Evolutionary conservation across 2,329 filamentous ascomycete genomes (phyloP).

Genomic region (Fusarium sp.): DNA sequence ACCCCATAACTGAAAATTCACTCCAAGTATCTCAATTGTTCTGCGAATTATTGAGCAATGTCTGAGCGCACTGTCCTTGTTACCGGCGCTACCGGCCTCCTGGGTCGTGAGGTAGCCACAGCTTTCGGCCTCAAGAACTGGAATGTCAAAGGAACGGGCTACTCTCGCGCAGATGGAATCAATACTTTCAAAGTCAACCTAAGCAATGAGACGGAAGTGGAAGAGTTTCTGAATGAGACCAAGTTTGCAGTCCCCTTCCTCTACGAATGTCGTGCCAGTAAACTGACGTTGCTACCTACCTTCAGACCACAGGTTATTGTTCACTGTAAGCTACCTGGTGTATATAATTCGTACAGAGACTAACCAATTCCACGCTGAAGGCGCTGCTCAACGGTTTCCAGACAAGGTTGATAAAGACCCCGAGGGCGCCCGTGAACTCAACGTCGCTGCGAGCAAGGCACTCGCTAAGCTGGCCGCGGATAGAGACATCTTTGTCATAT

Average conservation of each 20-base stretch:
- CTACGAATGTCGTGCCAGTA: neutral
- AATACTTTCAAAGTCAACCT: conserved; percentile 72
- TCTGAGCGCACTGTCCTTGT: conserved; percentile 69
- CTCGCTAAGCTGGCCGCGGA: conserved; percentile 75
- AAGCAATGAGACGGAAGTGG: conserved; percentile 59
- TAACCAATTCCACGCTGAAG: conserved; percentile 56
- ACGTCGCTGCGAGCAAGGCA: conserved; percentile 75
- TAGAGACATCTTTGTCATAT: conserved; percentile 74
- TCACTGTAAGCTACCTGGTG: conserved; percentile 71
- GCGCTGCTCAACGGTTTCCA: conserved; percentile 88
- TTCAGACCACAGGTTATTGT: conserved; percentile 79
- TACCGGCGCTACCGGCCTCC: conserved; percentile 85
- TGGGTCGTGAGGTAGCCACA: conserved; percentile 81
- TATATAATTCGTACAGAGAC: neutral
- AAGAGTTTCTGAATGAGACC: conserved; percentile 62
- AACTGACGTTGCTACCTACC: conserved; percentile 9
- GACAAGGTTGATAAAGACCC: conserved; percentile 87
- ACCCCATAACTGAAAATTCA: neutral
- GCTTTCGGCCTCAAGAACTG: conserved; percentile 74
- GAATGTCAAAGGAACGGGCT: conserved; percentile 78
- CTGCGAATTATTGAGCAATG: conserved; percentile 3
- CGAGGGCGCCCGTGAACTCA: conserved; percentile 77
- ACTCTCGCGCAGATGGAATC: conserved; percentile 77
- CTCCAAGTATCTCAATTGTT: neutral
- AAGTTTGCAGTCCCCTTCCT: conserved; percentile 56